Evolutionary conservation across 2,329 filamentous ascomycete species (phyloP).

Genomic region (Penicillium sclerotigenum): DNA sequence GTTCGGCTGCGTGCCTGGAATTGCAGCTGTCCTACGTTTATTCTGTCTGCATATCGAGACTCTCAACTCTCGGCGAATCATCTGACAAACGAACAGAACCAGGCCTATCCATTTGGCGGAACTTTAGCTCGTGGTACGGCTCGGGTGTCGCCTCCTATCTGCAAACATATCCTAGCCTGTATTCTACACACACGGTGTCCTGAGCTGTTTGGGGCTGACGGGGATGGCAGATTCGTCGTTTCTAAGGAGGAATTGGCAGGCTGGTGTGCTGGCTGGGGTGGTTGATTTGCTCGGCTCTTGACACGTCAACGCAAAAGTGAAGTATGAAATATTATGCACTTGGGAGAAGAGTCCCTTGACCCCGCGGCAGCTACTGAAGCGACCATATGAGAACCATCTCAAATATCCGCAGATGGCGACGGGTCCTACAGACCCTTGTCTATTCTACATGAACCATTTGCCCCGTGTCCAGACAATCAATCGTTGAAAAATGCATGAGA

Average conservation of each 20-base stretch:
- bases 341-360: background rate
- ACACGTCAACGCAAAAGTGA: background rate
- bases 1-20: conserved; percentile 77
- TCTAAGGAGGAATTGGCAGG: conserved; percentile 69
- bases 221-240: conserved; percentile 53
- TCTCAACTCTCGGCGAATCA: conserved; percentile 17
- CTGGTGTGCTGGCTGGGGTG: conserved; percentile 54
- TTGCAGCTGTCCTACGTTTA: conserved; percentile 84
- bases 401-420: background rate
- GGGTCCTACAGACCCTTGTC: background rate
- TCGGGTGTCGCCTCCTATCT: conserved; percentile 48
- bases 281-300: conserved; percentile 19
- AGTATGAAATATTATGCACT: background rate
- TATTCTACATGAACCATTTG: background rate
- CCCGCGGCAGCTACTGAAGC: background rate
- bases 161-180: conserved; percentile 88
- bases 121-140: conserved; percentile 25
- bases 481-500: background rate
- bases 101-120: conserved; percentile 39
- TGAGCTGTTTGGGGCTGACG: conserved; percentile 54
- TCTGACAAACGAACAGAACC: conserved; percentile 1
- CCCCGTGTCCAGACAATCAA: background rate
- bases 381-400: background rate
- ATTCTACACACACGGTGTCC: conserved; percentile 67
- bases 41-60: conserved; percentile 64